Base-by-base conservation (phyloP, 2,329 filamentous ascomycete species). In the Aspergillus sp. region DNA sequence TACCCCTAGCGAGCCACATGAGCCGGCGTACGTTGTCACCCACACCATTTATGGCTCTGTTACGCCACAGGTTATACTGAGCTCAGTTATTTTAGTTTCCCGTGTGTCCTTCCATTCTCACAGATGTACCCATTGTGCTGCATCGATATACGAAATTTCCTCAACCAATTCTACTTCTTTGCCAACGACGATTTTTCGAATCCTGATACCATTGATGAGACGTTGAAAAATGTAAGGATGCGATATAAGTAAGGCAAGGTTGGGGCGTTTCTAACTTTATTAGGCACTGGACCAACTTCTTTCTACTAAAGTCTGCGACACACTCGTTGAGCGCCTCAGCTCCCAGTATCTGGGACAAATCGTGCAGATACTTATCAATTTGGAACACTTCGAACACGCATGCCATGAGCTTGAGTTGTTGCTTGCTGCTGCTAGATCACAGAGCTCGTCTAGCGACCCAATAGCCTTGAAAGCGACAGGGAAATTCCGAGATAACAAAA, bases 111-210 rank as follows among this genome's bases (percentile, higher is more conserved):
- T 1, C 96, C 95, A 0, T 99, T 99, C 73, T 97, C 93, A 12
- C 93, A 98, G 68, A 99, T 99, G 95, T 99, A 99, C 71, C 93
- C 95, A 1, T 82, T 98, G 33, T 97, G 95, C 76, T 99, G 95
- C 79, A 98, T 98, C 71, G 92, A 98, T 70, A 97, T 99, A 67
- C 87, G 93, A 41, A 97, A 97, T 74, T 98, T 99, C 73, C 81
- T 98, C 59, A 97, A 97, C 73, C 93, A 98, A 70, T 98, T 99
- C 69, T 98, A 98, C 74, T 93, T 96, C 74, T 99, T 98, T 76
- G 92, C 91, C 8, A 93, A 96, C 68, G 93, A 98, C 69, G 92
- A 98, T 71, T 98, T 98, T 70, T 89, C 95, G 62, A 90, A 96
- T 63, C 90, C 91, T 1, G 88, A 85, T 61, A 84, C 96, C 53